Evolutionary conservation across 805 yeast genomes (phyloP).

Genomic region (Saccharomycopsis amapae): DNA sequence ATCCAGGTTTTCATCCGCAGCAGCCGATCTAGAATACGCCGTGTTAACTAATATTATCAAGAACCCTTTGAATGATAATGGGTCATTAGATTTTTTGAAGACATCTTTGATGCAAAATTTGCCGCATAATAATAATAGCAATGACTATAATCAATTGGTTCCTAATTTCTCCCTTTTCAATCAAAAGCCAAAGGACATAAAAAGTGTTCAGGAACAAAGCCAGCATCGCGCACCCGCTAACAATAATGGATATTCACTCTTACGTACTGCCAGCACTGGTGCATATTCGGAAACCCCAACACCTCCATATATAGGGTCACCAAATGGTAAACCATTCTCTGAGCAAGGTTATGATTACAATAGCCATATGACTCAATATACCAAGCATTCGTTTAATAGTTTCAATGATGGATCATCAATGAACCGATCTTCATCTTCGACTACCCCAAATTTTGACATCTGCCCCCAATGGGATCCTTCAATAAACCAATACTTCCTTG

Average conservation of each 20-base stretch:
- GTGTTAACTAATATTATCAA: conserved; percentile 59
- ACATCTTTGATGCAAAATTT: conserved; percentile 10
- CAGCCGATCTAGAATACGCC: conserved; percentile 69
- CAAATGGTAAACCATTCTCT: neutral
- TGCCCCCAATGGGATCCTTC: conserved; percentile 46
- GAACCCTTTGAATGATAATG: conserved; percentile 11
- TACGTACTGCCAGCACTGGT: neutral
- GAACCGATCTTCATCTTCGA: conserved; percentile 3
- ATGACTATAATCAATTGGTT: neutral
- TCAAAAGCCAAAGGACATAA: neutral
- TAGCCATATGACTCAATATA: neutral
- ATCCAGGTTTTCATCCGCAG: conserved; percentile 52
- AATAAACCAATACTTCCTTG: conserved; percentile 64
- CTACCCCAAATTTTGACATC: conserved; percentile 8
- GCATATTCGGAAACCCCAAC: conserved; percentile 13
- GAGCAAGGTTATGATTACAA: neutral
- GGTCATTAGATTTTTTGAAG: conserved; percentile 3
- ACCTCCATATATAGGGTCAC: conserved; percentile 9
- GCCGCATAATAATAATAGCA: neutral
- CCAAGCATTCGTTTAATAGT: neutral
- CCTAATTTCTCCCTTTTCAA: conserved; percentile 1
- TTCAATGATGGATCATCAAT: neutral
- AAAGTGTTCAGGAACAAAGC: neutral
- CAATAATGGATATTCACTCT: neutral
- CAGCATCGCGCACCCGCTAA: neutral